phyloP scores from a whole-genome alignment of 2,329 filamentous ascomycete species.

The Talaromyces sp. region DNA sequence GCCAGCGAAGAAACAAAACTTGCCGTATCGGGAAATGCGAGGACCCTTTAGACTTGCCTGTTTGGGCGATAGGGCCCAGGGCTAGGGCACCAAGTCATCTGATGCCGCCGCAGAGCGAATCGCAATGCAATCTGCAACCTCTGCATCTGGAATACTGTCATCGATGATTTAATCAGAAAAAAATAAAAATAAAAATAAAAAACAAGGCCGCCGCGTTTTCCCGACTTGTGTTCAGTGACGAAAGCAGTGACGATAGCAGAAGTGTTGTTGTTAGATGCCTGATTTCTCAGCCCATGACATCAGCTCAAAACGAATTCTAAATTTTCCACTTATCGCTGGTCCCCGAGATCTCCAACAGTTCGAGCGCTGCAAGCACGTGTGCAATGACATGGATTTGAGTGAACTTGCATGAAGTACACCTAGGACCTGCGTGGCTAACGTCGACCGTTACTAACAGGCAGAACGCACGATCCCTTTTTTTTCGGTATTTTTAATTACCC shows the following conservation, averaged over 20 bases:
- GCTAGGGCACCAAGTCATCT: background rate
- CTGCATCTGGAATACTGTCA: background rate
- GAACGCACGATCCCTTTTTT: background rate
- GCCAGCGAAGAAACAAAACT: background rate
- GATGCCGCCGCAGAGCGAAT: background rate
- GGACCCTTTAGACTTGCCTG: background rate
- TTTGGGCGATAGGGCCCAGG: background rate
- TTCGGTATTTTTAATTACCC: background rate
- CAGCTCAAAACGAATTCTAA: background rate
- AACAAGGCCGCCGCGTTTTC: background rate
- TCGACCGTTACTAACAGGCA: background rate
- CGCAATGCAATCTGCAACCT: background rate
- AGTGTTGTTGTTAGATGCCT: no score
- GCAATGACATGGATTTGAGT: background rate
- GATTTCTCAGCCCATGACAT: background rate
- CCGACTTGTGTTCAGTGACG: no score
- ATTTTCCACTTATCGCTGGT: background rate
- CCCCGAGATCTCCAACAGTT: background rate
- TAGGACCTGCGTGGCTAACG: background rate
- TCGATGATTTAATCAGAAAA: background rate
- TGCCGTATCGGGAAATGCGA: background rate
- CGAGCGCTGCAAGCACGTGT: background rate
- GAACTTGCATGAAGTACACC: background rate
- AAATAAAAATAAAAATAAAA: background rate
- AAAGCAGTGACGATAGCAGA: no score